Percentiles rank a stretch among this genome's conserved stretches.
Evolutionary conservation across 2,329 filamentous ascomycete species (phyloP).

Genomic region (Rhexocercosporidium sp.): DNA sequence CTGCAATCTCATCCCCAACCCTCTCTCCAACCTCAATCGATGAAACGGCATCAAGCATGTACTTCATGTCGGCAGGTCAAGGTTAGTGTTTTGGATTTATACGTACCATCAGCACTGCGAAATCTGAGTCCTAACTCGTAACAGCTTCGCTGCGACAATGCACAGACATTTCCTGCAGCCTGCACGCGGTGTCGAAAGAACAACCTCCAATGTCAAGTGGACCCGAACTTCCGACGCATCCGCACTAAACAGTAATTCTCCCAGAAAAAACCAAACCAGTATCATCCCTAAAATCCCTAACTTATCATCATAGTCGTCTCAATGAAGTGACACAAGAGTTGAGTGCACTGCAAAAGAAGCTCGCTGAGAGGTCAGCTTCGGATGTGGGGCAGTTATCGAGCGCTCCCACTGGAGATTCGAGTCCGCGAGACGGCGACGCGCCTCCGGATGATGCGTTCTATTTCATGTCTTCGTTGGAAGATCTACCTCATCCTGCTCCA

Average conservation of each 20-base stretch:
- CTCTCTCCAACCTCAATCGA: not conserved
- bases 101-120: not conserved
- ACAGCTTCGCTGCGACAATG: slow-evolving; percentile 23
- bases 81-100: slow-evolving; percentile 6
- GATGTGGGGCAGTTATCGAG: not conserved
- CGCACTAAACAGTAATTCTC: slow-evolving; percentile 18
- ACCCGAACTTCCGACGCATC: slow-evolving; percentile 21
- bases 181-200: slow-evolving; percentile 23
- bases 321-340: slow-evolving; percentile 25
- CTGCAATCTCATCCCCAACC: not conserved
- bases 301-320: slow-evolving; percentile 10
- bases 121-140: not conserved
- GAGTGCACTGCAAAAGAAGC: slow-evolving; percentile 16
- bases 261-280: too few species aligned
- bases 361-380: slow-evolving; percentile 3
- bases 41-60: slow-evolving; percentile 17
- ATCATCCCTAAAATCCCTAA: not conserved
- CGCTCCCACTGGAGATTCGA: not conserved
- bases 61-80: slow-evolving; percentile 27
- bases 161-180: slow-evolving; percentile 19
- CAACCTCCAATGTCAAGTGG: slow-evolving; percentile 19
- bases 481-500: slow-evolving; percentile 6
- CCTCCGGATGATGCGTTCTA: not conserved
- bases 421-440: not conserved
- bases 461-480: not conserved